Base-by-base conservation (phyloP, 139 green algal genomes). In the Picochlorum sp. region DNA sequence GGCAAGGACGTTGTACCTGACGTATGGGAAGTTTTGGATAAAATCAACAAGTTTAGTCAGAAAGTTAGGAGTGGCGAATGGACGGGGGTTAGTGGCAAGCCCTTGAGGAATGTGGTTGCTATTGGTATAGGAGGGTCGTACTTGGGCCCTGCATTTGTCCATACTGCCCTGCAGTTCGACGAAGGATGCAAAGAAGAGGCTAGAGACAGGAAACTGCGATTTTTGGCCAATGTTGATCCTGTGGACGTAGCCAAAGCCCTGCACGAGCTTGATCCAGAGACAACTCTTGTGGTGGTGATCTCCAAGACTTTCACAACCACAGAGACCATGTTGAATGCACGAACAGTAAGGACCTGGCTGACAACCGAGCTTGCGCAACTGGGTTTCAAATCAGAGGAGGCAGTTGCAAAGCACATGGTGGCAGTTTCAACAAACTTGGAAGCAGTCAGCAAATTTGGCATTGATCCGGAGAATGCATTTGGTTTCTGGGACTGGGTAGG, bases 291-390 rank as follows among this genome's bases (percentile, higher is more conserved):
- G 22, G 86, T 98, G 20, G 85, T 99, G 2, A 83, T 99, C 26
- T 95, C 84, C 66, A 99, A 99, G 83, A 98, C 93, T 22, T 98
- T 99, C 84, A 99, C 93, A 65, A 99, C 93, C 13, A 94, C 90
- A 5, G 90, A 99, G 78, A 99, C 93, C 32, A 99, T 99, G 93
- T 80, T 99, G 22, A 99, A 99, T 65, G 93, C 93, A 6, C 79
- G 93, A 63, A 97, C 92, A 30, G 87, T 96, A 60, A 62, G 65
- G 47, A 79, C 79, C 18, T 96, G 89, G 89, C 76, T 96, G 43
- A 85, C 69, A 2, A 60, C 73, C 8, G 77, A 86, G 43, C 79
- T 96, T 29, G 86, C 85, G 16, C 14, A 50, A n/a, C 55, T 13
- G 2, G 55, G 55, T 26, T 53, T 29, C 33, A 61, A 61, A n/a